Evolutionary conservation across 2,329 filamentous ascomycete genomes (phyloP).

Genomic region (Exophiala calicioides): DNA sequence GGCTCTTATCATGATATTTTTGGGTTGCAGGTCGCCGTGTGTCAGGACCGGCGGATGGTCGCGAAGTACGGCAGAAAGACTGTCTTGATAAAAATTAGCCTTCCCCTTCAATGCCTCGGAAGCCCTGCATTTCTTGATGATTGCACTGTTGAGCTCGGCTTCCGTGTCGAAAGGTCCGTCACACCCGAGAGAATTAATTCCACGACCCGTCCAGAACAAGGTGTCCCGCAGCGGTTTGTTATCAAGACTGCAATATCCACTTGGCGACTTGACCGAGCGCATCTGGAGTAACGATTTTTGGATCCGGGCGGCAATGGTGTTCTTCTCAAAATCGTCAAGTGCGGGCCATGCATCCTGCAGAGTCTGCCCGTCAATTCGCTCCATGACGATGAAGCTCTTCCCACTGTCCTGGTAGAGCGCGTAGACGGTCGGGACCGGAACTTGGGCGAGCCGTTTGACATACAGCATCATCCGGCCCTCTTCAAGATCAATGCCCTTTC

Average conservation of each 20-base stretch:
- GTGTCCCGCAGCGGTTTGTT: conserved; percentile 30
- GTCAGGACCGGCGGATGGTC: conserved; percentile 36
- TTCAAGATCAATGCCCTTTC: conserved; percentile 28
- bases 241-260: conserved; percentile 34
- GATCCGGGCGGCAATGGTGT: conserved; percentile 28
- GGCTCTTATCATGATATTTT: conserved; percentile 37
- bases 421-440: conserved; percentile 37
- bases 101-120: conserved; percentile 27
- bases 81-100: conserved; percentile 32
- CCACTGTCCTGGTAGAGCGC: conserved; percentile 34
- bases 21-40: conserved; percentile 38
- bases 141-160: conserved; percentile 33
- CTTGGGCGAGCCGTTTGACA: conserved; percentile 29
- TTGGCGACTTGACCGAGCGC: conserved; percentile 33
- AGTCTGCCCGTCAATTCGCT: conserved; percentile 33
- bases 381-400: conserved; percentile 38
- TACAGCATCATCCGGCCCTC: conserved; percentile 40
- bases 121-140: conserved; percentile 32
- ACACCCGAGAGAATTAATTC: conserved; percentile 28
- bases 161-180: conserved; percentile 36
- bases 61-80: conserved; percentile 30
- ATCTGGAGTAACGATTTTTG: conserved; percentile 32
- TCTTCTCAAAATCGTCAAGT: conserved; percentile 31
- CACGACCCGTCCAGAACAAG: conserved; percentile 34
- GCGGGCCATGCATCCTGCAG: conserved; percentile 29